Base-by-base conservation (phyloP, 306 rosid species). In the Gleditsia sinensis region DNA sequence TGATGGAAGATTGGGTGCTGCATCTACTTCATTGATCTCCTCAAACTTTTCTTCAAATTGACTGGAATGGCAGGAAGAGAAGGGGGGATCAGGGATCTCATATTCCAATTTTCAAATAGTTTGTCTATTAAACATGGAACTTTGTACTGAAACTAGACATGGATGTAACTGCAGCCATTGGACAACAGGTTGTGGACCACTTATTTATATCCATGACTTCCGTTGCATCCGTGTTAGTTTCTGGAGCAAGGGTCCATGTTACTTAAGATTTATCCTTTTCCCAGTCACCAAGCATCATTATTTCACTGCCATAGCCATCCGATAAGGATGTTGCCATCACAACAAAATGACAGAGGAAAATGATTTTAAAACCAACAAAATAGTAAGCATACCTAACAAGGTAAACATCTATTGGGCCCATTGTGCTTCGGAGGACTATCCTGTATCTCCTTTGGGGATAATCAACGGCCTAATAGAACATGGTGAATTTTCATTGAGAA, bases 361-460 rank as follows among this genome's bases (percentile, higher is more conserved):
- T 32, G 21, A 54, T 42, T 54, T 43, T 28, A 49, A 14, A 80
- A 48, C 57, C 43, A 63, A 34, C 46, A 42, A 72, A 53, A 34
- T 73, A 37, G 23, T 33, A 72, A 76, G 54, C 67, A 58, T 87
- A 94, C 98, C 98, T 94, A 79, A 94, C 97, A 76, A 94, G 98
- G 86, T 89, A 94, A 84, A 94, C 95, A 79, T 94, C 97, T 70
- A 94, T 87, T 14, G 98, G 97, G 57, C 98, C 98, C 98, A 94
- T 90, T 37, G 92, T 88, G 86, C 98, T 94, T 80, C 98, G 90
- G 45, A 94, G 90, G 81, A 91, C 96, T 69, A 94, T 87, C 87
- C 93, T 84, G 80, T 94, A 94, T 86, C 97, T 88, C 82, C 98
- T 87, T 74, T 91, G 98, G 71, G 90, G 98, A 85, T 94, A 88